Evolutionary conservation across 2,329 filamentous ascomycete genomes (phyloP), one percentile per base, ranked within the genome.

Genomic region (Gnomoniopsis sp.): DNA sequence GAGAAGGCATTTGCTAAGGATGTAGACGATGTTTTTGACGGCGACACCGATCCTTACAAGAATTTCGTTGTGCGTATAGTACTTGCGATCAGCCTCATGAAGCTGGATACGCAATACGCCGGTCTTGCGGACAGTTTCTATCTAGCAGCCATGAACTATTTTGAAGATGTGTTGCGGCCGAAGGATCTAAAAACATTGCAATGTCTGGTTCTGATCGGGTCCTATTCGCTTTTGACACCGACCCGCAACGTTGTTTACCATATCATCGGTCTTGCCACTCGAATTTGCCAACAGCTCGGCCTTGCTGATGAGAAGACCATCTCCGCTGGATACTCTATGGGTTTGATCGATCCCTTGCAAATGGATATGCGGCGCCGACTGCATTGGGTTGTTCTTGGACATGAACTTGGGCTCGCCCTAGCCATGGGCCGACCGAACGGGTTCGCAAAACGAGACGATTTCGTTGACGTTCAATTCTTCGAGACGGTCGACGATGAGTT

Each of bases 51-150:
- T 65, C 81, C 91, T 0, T 93, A 93, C 71, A 88, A 93, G 69
- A 92, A 95, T 67, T 98, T 97, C 67, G 84, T 93, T 48, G 77
- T 96, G 53, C 88, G 91, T 59, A 93, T 98, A 85, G 91, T 97
- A 55, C 87, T 98, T 68, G 93, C 95, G 33, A 96, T 97, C 68
- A 93, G 91, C 71, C 84, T 98, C 73, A 93, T 98, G 73, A 96
- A 96, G 72, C 81, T 97, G 67, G 91, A 93, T 69, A 85, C 88
- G 0, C 87, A 90, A 64, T 98, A 95, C 72, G 92, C 93, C n/a
- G 93, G 93, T 23, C 78, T 98, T 30, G 93, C 95, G 33, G 93
- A 98, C 73, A 93, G 91, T 70, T 98, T 96, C 75, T 98, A 97
- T 69, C 81, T 97, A 22, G 90, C 93, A 23, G 93, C 93, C 6